Evolutionary conservation across 2,329 filamentous ascomycete species (phyloP), one percentile per base, ranked within the genome.

Genomic region (Tolypocladium album): DNA sequence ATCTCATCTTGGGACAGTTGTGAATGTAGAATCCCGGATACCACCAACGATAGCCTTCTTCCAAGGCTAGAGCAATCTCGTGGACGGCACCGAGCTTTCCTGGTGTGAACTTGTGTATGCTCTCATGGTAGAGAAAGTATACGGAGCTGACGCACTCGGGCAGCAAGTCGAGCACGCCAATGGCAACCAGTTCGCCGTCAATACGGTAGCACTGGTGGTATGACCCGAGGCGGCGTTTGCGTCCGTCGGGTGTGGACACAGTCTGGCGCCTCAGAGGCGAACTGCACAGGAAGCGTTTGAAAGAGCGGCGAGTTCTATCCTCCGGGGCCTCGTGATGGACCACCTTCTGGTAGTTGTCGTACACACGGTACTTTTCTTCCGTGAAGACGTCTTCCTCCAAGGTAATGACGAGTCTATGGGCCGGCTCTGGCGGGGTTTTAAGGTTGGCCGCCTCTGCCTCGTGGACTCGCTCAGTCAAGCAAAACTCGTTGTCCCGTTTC

Each of bases 1-100:
- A 94, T 66, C 81, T 80, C 90, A 94, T 93, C 76, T 94, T 94
- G 58, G 82, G 79, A 67, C 89, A 93, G 59, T 77, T 85, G 70
- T 92, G 89, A 61, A 94, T 93, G 67, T 93, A 94, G 72, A 86
- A 93, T 7, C 90, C 86, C 7, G 81, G 87, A 73, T 93, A 94
- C 82, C 90, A 94, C 78, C 84, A 91, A 52, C 81, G 75, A 66
- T 92, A 92, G 0, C 83, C 86, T 7, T 77, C 78, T 67, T 93
- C 89, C 3, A 80, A 74, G 0, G 89, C 87, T 36, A 94, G 71
- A 0, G 85, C 78, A 62, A 90, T 88, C 72, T 94, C 90, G 62
- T 86, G 78, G 62, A 93, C 71, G 1, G 89, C 90, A 42, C 88
- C 86, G 6, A 93, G 73, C 71, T 93, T 94, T 1, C 90, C 90